phyloP scores from a whole-genome alignment of 768 basidiomycete species.

The Termitomyces sp. region DNA sequence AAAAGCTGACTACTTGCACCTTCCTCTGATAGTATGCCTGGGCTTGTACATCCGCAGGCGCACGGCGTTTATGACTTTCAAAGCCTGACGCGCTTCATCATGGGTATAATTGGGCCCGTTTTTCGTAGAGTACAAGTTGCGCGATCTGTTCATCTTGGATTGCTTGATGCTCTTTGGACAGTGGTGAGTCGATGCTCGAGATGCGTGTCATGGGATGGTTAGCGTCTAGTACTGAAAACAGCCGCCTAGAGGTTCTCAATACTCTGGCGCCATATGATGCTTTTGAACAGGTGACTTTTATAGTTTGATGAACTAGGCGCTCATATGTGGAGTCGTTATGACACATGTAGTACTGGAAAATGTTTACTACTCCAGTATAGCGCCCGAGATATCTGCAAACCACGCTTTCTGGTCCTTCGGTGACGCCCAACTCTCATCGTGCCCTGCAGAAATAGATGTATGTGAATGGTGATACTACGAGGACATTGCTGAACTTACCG shows the following conservation, averaged over 20 bases:
- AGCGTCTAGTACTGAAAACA: neutral
- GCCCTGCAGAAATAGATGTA: conserved; percentile 30
- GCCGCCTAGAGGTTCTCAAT: neutral
- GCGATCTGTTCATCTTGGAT: neutral
- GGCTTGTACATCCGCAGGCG: neutral
- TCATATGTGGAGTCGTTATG: neutral
- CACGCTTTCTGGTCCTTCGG: conserved; percentile 49
- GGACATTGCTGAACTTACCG: conserved; percentile 28
- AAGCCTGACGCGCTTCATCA: neutral
- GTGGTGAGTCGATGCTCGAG: neutral
- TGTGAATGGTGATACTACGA: neutral
- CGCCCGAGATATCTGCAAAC: conserved; percentile 48
- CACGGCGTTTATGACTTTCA: neutral
- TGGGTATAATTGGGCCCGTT: neutral
- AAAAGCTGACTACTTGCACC: neutral
- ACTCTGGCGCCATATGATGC: neutral
- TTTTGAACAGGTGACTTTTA: neutral
- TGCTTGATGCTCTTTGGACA: neutral
- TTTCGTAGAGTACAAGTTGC: neutral
- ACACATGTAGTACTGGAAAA: neutral
- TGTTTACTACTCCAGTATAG: conserved; percentile 13
- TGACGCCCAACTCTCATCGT: conserved; percentile 53
- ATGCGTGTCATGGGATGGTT: neutral
- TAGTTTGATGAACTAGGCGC: neutral
- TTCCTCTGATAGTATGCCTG: neutral